Evolutionary conservation across 163 green algal genomes (phyloP).

Genomic region (Botryococcus braunii): DNA sequence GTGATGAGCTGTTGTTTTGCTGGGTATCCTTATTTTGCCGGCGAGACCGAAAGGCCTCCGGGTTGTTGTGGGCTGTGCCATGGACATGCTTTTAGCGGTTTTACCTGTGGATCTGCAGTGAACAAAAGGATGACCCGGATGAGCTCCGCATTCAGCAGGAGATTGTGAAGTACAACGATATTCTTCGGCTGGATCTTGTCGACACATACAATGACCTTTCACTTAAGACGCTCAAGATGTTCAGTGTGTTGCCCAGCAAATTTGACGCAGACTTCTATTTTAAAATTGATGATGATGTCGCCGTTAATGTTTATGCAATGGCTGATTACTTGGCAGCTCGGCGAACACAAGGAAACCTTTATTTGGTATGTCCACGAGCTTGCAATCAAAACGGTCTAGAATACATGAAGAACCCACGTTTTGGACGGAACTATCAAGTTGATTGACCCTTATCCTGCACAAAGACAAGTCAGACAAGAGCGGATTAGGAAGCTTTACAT

Average conservation of each 20-base stretch:
- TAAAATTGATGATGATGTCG: slow-evolving; percentile 54
- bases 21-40: no score
- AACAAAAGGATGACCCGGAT: slow-evolving; percentile 34
- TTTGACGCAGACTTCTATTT: slow-evolving; percentile 55
- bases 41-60: no score
- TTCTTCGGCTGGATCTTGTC: slow-evolving; percentile 38
- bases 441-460: no score
- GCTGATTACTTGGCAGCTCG: slow-evolving; percentile 28
- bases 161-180: slow-evolving; percentile 39
- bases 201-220: slow-evolving; percentile 44
- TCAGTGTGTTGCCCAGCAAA: slow-evolving; percentile 26
- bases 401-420: no score
- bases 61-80: neutral
- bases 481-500: no score
- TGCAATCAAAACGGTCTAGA: no score
- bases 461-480: no score
- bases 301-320: slow-evolving; percentile 42
- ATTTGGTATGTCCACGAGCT: slow-evolving; percentile 33
- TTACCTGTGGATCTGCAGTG: slow-evolving; percentile 19
- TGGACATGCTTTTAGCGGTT: neutral
- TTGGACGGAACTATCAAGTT: no score
- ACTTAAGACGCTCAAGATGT: slow-evolving; percentile 43
- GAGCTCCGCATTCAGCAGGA: slow-evolving; percentile 27
- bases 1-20: no score
- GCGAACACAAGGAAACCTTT: slow-evolving; percentile 46